Evolutionary conservation across 768 basidiomycete genomes (phyloP).

Genomic region (Hysterangium stoloniferum): DNA sequence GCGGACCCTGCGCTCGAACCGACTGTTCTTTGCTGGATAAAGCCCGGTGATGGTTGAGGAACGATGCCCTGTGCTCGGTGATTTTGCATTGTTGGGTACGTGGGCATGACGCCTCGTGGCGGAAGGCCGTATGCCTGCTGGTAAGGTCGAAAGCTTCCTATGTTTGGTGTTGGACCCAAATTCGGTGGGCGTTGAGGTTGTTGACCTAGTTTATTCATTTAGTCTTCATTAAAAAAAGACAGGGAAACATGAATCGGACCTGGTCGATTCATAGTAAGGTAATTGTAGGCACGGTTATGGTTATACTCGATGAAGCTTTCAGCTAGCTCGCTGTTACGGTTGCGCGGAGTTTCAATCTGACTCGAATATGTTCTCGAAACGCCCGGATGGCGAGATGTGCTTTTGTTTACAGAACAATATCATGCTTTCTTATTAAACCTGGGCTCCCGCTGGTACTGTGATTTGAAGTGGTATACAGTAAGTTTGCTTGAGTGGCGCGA

Average conservation of each 20-base stretch:
- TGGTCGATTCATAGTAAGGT: slow-evolving; percentile 8
- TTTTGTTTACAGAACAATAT: no score
- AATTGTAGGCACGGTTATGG: background rate
- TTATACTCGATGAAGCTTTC: background rate
- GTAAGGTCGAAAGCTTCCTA: slow-evolving; percentile 43
- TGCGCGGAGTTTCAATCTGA: background rate
- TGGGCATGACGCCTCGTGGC: slow-evolving; percentile 47
- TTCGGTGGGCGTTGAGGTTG: slow-evolving; percentile 76
- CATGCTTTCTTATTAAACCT: no score
- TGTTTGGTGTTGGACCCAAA: slow-evolving; percentile 54
- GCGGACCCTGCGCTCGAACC: slow-evolving; percentile 7
- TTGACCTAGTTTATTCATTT: slow-evolving; percentile 43
- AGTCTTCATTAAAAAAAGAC: background rate
- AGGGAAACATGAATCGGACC: background rate
- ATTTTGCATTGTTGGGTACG: slow-evolving; percentile 50
- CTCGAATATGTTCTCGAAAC: no score
- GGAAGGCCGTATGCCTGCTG: slow-evolving; percentile 54
- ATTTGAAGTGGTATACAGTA: no score
- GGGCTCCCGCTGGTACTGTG: no score
- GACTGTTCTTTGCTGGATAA: slow-evolving; percentile 30
- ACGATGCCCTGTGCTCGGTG: slow-evolving; percentile 57
- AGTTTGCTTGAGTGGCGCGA: no score
- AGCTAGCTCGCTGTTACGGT: background rate
- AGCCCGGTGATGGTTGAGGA: slow-evolving; percentile 52
- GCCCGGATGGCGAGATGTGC: no score